Evolutionary conservation across 2,329 filamentous ascomycete species (phyloP).

Genomic region (Beauveria caledonica): DNA sequence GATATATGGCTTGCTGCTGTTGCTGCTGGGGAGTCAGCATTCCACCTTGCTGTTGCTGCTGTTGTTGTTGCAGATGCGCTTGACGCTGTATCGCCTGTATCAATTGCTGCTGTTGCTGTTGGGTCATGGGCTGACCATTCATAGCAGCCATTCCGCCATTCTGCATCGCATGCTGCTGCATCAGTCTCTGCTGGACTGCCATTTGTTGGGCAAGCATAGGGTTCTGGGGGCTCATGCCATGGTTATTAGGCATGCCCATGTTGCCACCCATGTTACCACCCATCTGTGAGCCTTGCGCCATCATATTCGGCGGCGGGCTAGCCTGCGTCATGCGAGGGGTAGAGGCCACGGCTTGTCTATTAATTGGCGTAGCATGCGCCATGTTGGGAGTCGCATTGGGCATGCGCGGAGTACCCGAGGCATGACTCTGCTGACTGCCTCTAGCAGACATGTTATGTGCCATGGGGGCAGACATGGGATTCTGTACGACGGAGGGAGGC

Average conservation of each 20-base stretch:
- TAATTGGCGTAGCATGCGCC: constrained; percentile 50
- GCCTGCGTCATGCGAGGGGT: constrained; percentile 57
- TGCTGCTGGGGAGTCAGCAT: constrained; percentile 34
- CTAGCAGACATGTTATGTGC: constrained; percentile 54
- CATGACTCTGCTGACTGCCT: constrained; percentile 59
- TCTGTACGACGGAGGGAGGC: constrained; percentile 58
- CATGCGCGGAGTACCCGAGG: constrained; percentile 54
- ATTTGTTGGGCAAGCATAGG: constrained; percentile 36
- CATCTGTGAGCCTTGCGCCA: constrained; percentile 49
- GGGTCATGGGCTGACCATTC: constrained; percentile 27
- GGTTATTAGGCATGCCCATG: constrained; percentile 45
- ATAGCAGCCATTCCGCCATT: constrained; percentile 19
- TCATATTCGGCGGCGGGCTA: constrained; percentile 52
- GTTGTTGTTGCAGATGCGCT: constrained; percentile 19
- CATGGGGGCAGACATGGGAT: constrained; percentile 52
- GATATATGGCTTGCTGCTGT: constrained; percentile 35
- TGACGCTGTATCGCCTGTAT: constrained; percentile 32
- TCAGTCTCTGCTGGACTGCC: constrained; percentile 38
- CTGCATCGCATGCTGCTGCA: constrained; percentile 27
- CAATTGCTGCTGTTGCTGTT: constrained; percentile 30
- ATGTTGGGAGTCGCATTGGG: constrained; percentile 54
- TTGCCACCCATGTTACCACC: constrained; percentile 36
- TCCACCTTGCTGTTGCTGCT: constrained; percentile 23
- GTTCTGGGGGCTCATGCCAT: constrained; percentile 31
- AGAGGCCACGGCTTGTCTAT: constrained; percentile 40